phyloP scores from a whole-genome alignment of 2,329 filamentous ascomycete genomes.

The Colletotrichum paranaense region DNA sequence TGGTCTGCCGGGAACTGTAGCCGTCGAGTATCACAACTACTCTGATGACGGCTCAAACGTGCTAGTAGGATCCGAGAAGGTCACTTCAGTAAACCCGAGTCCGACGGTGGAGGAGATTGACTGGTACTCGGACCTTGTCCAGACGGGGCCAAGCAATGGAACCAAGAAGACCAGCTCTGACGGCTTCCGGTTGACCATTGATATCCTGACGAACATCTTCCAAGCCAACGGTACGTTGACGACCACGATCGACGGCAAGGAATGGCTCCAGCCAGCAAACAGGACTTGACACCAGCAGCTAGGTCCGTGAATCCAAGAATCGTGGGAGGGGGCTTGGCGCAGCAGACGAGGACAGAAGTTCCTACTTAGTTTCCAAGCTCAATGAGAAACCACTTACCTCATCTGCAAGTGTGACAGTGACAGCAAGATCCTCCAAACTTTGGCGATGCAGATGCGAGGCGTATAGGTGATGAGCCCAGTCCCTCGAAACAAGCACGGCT shows the following conservation, averaged over 20 bases:
- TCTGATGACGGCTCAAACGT: slow-evolving; percentile 48
- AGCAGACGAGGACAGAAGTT: neutral
- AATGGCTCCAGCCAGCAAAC: slow-evolving; percentile 52
- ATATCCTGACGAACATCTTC: slow-evolving; percentile 52
- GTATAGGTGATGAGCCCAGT: neutral
- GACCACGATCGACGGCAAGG: slow-evolving; percentile 48
- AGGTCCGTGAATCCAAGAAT: neutral
- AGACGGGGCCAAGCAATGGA: slow-evolving; percentile 43
- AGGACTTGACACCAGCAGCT: slow-evolving; percentile 38
- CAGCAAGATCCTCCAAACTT: neutral
- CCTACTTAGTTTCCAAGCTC: neutral
- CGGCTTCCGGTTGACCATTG: slow-evolving; percentile 52
- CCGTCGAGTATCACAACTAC: slow-evolving; percentile 48
- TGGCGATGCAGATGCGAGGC: neutral
- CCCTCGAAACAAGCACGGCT: too few species aligned
- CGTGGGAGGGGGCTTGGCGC: neutral
- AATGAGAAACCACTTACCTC: neutral
- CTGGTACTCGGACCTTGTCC: slow-evolving; percentile 52
- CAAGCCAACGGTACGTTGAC: slow-evolving; percentile 53
- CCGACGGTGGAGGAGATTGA: slow-evolving; percentile 43
- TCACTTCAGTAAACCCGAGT: slow-evolving; percentile 40
- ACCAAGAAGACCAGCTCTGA: slow-evolving; percentile 51
- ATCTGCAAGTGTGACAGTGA: neutral
- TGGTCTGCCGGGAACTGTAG: slow-evolving; percentile 40
- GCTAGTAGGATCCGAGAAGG: slow-evolving; percentile 48